Conservation (phyloP, 192 early-diverging fungal genomes). For the Entomortierella chlamydospora region DNA sequence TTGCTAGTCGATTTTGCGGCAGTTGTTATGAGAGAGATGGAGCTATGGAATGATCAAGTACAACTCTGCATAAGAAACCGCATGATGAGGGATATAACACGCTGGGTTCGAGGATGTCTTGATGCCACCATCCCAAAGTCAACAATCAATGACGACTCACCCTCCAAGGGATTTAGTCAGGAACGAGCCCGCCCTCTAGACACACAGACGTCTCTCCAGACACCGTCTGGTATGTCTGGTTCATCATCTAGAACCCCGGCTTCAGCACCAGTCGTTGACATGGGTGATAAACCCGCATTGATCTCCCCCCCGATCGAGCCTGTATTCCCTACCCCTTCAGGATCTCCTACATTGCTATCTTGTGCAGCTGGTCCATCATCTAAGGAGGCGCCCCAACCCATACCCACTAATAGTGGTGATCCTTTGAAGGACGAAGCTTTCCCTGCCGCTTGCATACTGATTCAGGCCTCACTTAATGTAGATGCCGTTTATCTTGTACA, state of each 20-base stretch:
- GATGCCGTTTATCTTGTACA: constrained; percentile 52
- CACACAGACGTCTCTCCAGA: not conserved
- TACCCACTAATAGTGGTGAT: constrained; percentile 11
- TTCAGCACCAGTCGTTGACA: not conserved
- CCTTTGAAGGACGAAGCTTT: constrained; percentile 37
- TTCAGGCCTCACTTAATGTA: constrained; percentile 46
- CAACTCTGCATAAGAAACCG: constrained; percentile 58
- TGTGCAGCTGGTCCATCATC: constrained; percentile 9
- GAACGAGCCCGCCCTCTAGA: not conserved
- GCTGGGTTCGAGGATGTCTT: constrained; percentile 49
- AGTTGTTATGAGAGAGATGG: constrained; percentile 61
- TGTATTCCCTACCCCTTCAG: constrained; percentile 39
- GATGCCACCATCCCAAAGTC: constrained; percentile 13
- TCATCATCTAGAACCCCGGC: constrained; percentile 4
- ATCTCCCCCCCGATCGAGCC: constrained; percentile 31
- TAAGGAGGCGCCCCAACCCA: not conserved
- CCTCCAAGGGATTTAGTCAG: not conserved
- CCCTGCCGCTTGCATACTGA: constrained; percentile 34
- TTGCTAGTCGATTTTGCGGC: constrained; percentile 56
- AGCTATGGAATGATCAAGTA: constrained; percentile 61
- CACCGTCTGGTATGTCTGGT: not conserved
- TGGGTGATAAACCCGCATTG: constrained; percentile 10
- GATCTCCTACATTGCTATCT: constrained; percentile 33
- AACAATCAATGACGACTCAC: not conserved
- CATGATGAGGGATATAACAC: constrained; percentile 57